Evolutionary conservation across 1,284 basidiomycete genomes (phyloP).

Genomic region (Leccinum fallax): DNA sequence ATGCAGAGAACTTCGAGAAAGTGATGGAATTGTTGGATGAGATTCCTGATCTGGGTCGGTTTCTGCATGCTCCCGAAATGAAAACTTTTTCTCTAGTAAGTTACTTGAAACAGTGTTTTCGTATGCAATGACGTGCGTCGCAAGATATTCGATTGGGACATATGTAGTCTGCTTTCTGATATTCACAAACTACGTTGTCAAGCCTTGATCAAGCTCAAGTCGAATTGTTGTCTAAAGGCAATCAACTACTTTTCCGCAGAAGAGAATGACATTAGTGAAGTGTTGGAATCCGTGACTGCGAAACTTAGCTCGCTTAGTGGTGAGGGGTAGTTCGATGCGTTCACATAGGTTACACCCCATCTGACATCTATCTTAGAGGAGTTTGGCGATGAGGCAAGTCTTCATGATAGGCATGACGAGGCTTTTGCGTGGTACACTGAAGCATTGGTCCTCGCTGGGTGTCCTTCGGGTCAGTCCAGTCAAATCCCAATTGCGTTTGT

Average conservation of each 20-base stretch:
- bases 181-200: slow-evolving; percentile 13
- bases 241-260: not conserved
- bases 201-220: not conserved
- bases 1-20: not conserved
- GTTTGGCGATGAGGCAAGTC: too few species aligned
- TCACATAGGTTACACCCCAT: too few species aligned
- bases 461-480: slow-evolving; percentile 1
- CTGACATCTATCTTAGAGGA: too few species aligned
- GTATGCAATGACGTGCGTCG: not conserved
- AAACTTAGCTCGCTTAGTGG: too few species aligned
- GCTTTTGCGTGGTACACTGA: too few species aligned
- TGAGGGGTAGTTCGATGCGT: too few species aligned
- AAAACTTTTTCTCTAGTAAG: slow-evolving; percentile 1
- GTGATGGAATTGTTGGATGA: not conserved
- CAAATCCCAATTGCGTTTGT: not conserved
- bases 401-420: too few species aligned
- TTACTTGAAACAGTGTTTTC: not conserved
- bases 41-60: slow-evolving; percentile 2
- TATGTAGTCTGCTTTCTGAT: not conserved
- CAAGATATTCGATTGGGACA: slow-evolving; percentile 14
- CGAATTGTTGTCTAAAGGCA: not conserved
- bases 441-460: slow-evolving; percentile 3
- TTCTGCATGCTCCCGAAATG: slow-evolving; percentile 10
- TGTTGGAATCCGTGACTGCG: too few species aligned
- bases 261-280: too few species aligned